Evolutionary conservation across 2,329 filamentous ascomycete species (phyloP), one percentile per base, ranked within the genome.

Genomic region (Parastagonospora nodorum): DNA sequence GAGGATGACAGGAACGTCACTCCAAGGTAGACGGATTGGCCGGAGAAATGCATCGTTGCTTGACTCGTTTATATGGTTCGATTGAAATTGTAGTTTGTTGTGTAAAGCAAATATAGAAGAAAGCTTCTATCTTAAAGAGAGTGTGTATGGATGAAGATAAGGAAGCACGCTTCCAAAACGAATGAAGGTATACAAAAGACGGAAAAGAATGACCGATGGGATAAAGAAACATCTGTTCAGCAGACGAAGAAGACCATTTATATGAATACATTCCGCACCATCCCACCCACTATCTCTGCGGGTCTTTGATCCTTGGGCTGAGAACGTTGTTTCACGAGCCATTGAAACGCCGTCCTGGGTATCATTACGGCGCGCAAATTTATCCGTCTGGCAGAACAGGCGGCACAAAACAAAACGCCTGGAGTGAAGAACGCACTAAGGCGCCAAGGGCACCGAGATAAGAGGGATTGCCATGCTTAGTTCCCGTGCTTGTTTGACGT

Each of bases 1-100:
- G 67, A 69, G 38, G 61, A 63, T 3, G 63, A 57, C 15, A 69
- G 51, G 45, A 57, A 58, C n/a, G 67, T 56, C 44, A 68, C 64
- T 42, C 57, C 58, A 40, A 69, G 53, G 55, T 68, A 67, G 45
- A 68, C 48, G 43, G 58, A 56, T 9, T 53, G 51, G 39, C 53
- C 58, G 24, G 50, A 47, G 51, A 66, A 40, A 44, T 65, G 60
- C 65, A 68, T 68, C 5, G 50, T 62, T 45, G 28, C 30, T n/a
- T 4, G 36, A 6, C 16, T 29, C 8, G n/a, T 11, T 29, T n/a
- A 12, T 8, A 15, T 19, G 14, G 27, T 8, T 5, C 5, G 14
- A 33, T 27, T 15, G 31, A 36, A 35, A 3, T 24, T 28, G 16
- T 36, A 12, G 29, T 5, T 37, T n/a, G 35, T 14, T 29, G 28